These are phyloP conservation scores for Aureobasidium namibiae DNA, from an alignment of 2,329 filamentous ascomycete genomes.

Conservation along the genomic window DNA sequence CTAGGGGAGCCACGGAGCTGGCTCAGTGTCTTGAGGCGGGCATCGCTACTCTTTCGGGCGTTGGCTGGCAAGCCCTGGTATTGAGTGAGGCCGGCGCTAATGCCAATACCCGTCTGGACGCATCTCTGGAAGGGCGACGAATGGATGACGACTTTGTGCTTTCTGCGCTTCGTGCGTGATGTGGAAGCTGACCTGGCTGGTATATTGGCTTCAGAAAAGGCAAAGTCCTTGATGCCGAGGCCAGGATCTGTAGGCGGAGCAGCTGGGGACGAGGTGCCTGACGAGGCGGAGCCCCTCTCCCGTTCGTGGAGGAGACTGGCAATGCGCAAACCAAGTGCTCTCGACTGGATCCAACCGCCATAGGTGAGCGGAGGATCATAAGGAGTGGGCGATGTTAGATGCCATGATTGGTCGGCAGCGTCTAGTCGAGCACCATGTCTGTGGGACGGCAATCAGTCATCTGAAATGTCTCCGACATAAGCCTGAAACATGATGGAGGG, in stretches of 20 bases:
- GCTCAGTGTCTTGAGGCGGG: slow-evolving; percentile 20
- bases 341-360: slow-evolving; percentile 83
- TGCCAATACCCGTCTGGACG: slow-evolving; percentile 81
- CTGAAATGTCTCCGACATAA: neutral
- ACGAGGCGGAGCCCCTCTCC: slow-evolving; percentile 32
- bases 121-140: slow-evolving; percentile 91
- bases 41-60: slow-evolving; percentile 20
- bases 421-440: slow-evolving; percentile 92
- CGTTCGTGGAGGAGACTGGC: slow-evolving; percentile 56
- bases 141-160: slow-evolving; percentile 77
- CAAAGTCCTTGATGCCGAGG: neutral
- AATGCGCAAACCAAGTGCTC: slow-evolving; percentile 74
- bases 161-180: slow-evolving; percentile 35
- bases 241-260: neutral
- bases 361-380: slow-evolving; percentile 96
- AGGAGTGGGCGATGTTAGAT: slow-evolving; percentile 81
- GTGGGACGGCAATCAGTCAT: slow-evolving; percentile 15
- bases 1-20: slow-evolving; percentile 27
- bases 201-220: neutral
- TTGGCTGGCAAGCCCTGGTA: slow-evolving; percentile 38
- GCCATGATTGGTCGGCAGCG: slow-evolving; percentile 90
- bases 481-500: neutral
- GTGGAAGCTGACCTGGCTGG: slow-evolving; percentile 29
- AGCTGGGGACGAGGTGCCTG: slow-evolving; percentile 22
- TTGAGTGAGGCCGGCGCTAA: slow-evolving; percentile 75